Percentiles rank a stretch among this genome's conserved stretches.
Evolutionary conservation across 148 eudicot genomes (phyloP).

Genomic region (Vaccinium myrtillus): DNA sequence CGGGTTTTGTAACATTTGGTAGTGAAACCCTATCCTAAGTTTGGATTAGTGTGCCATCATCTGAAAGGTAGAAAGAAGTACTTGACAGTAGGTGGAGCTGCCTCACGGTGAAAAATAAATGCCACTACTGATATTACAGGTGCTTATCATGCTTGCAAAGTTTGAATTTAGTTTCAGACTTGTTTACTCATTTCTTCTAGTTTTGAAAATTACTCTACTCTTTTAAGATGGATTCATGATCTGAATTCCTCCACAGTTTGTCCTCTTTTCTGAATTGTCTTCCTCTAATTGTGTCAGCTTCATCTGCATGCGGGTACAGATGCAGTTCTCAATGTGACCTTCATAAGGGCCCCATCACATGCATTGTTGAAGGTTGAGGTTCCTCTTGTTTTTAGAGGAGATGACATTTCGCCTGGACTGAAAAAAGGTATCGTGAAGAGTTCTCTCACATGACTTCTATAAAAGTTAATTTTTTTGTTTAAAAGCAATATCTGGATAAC

Average conservation of each 20-base stretch:
- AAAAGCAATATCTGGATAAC: background rate
- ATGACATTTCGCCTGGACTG: constrained; percentile 86
- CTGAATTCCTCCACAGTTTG: background rate
- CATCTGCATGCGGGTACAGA: constrained; percentile 82
- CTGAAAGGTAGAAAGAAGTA: background rate
- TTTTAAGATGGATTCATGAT: background rate
- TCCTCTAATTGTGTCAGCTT: constrained; percentile 47
- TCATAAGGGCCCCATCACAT: constrained; percentile 88
- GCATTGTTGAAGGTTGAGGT: constrained; percentile 83
- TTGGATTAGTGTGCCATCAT: background rate
- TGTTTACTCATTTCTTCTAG: background rate
- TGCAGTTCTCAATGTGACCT: constrained; percentile 78
- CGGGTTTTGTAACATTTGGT: background rate
- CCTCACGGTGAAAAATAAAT: background rate
- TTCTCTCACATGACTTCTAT: background rate
- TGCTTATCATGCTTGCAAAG: background rate
- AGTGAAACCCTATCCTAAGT: background rate
- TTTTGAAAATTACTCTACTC: background rate
- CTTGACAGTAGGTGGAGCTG: background rate
- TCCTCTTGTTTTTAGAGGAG: constrained; percentile 89
- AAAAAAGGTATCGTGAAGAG: constrained; percentile 60
- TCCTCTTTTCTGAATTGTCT: constrained; percentile 9
- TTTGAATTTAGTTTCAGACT: background rate
- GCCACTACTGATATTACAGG: background rate
- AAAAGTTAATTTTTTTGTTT: background rate